Evolutionary conservation across 2,329 filamentous ascomycete genomes (phyloP).

Genomic region (Chaetoscypha palmicola): DNA sequence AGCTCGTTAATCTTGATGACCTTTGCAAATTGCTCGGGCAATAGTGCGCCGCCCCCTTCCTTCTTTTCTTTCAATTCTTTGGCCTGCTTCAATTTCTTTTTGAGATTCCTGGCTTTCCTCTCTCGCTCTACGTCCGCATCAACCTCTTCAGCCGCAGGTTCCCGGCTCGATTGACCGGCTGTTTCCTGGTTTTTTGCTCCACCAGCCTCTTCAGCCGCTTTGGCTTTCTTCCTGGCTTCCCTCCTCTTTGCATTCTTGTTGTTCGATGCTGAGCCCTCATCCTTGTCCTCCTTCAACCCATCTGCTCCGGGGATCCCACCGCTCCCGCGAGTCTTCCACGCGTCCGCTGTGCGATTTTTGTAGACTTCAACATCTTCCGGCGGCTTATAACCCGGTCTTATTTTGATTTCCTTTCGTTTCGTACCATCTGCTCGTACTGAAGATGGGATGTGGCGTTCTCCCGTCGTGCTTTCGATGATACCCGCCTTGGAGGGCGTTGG

Average conservation of each 20-base stretch:
- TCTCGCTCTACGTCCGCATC: conserved; percentile 74
- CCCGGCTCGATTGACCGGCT: conserved; percentile 13
- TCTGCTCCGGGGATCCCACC: conserved; percentile 71
- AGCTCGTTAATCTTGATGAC: conserved; percentile 96
- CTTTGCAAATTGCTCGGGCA: conserved; percentile 95
- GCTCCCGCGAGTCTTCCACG: conserved; percentile 67
- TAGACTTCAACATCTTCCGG: conserved; percentile 95
- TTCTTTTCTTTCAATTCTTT: conserved; percentile 87
- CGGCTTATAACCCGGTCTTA: conserved; percentile 86
- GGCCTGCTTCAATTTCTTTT: conserved; percentile 93
- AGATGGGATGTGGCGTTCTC: conserved; percentile 82
- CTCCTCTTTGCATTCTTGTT: conserved; percentile 84
- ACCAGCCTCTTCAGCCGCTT: conserved; percentile 31
- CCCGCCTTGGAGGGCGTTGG: conserved; percentile 53
- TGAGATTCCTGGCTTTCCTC: conserved; percentile 85
- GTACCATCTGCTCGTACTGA: conserved; percentile 83
- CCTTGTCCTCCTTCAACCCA: conserved; percentile 41
- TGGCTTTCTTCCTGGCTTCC: conserved; percentile 58
- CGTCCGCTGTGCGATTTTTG: conserved; percentile 83
- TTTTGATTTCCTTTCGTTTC: conserved; percentile 88
- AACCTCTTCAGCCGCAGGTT: conserved; percentile 34
- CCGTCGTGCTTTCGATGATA: conserved; percentile 67
- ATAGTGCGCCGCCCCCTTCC: conserved; percentile 70
- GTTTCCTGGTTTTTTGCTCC: conserved; percentile 37
- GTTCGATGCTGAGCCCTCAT: conserved; percentile 44